These are phyloP conservation scores for Plectranthus barbatus DNA, from an alignment of 257 asterid species.

Conservation along the genomic window DNA sequence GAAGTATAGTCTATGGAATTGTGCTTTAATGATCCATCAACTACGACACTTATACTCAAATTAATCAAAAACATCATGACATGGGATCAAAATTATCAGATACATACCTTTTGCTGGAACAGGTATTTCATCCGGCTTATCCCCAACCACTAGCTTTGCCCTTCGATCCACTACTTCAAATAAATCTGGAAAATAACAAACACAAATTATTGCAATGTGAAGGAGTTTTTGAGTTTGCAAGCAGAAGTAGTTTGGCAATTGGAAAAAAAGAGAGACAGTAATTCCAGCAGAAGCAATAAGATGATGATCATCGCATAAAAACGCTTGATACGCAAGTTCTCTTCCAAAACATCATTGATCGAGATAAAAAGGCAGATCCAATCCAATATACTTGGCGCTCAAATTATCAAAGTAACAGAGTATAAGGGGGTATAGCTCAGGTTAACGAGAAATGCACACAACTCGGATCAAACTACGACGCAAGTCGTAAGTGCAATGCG, in stretches of 20 bases:
- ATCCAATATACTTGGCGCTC: slow-evolving; percentile 1
- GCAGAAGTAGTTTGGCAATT: not conserved
- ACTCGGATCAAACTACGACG: slow-evolving; percentile 16
- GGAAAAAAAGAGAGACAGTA: not conserved
- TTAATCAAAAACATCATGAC: not conserved
- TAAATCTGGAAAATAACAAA: slow-evolving; percentile 47
- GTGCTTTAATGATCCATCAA: not conserved
- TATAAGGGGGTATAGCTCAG: slow-evolving; percentile 2
- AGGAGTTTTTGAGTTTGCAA: not conserved
- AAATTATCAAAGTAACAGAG: not conserved
- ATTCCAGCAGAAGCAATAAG: not conserved
- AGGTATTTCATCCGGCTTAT: slow-evolving; percentile 63
- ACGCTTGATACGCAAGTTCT: not conserved
- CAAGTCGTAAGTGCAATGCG: slow-evolving; percentile 7
- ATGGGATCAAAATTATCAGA: slow-evolving; percentile 5
- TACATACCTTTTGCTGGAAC: slow-evolving; percentile 46
- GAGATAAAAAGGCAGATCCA: not conserved
- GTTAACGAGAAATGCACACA: slow-evolving; percentile 15
- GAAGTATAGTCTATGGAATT: not conserved
- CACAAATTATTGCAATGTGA: slow-evolving; percentile 9
- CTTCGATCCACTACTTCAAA: slow-evolving; percentile 93
- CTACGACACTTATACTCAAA: not conserved
- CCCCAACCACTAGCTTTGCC: slow-evolving; percentile 92
- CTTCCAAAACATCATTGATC: not conserved
- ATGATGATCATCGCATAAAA: not conserved